A percentile compares a stretch with the other conserved stretches of the same genome.
Evolutionary conservation across 2,329 filamentous ascomycete genomes (phyloP).

Genomic region (Aspergillus cejpii): DNA sequence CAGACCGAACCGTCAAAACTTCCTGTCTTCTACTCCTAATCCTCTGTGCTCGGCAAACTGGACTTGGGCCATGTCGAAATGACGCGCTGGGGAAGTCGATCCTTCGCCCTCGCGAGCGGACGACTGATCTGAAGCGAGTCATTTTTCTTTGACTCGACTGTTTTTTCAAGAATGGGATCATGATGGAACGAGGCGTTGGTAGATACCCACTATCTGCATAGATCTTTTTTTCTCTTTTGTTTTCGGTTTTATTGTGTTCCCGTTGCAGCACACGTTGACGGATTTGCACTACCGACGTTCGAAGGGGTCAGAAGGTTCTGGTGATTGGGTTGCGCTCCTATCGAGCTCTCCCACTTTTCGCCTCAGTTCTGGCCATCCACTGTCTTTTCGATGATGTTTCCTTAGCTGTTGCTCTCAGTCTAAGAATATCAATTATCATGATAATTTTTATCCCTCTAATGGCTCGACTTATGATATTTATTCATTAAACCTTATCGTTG

Average conservation of each 20-base stretch:
- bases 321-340: neutral
- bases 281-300: neutral
- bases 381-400: neutral
- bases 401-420: neutral
- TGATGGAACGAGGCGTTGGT: constrained; percentile 40
- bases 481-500: no score
- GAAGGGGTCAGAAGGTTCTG: neutral
- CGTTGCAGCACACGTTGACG: constrained; percentile 5
- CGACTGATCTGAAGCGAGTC: constrained; percentile 20
- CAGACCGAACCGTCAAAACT: constrained; percentile 4
- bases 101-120: constrained; percentile 16
- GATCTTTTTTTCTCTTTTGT: constrained; percentile 24
- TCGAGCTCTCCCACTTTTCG: constrained; percentile 16
- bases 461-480: neutral
- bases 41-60: constrained; percentile 24
- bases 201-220: constrained; percentile 39
- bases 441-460: neutral
- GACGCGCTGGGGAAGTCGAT: constrained; percentile 23
- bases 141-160: constrained; percentile 20
- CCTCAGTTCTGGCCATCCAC: neutral
- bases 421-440: neutral
- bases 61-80: constrained; percentile 30
- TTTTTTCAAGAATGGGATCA: constrained; percentile 31
- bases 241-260: constrained; percentile 13
- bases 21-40: constrained; percentile 20